phyloP scores from a whole-genome alignment of 75 land plant genomes.

The Sequoiadendron giganteum region DNA sequence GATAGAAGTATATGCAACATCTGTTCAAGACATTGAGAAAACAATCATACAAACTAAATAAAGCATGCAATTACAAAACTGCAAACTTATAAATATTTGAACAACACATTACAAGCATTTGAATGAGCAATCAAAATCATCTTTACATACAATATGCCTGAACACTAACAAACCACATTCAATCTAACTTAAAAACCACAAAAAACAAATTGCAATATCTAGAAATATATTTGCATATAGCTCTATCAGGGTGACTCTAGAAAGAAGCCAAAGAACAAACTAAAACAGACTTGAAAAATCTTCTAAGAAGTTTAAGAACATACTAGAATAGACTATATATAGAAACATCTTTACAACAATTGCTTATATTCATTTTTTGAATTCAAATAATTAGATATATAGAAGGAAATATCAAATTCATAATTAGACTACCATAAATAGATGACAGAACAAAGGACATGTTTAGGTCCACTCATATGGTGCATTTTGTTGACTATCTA shows the following conservation, averaged over 20 bases:
- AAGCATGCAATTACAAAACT: neutral
- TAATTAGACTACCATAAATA: neutral
- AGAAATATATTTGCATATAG: neutral
- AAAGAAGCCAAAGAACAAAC: neutral
- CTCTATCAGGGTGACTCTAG: neutral
- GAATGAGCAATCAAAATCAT: neutral
- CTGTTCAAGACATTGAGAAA: neutral
- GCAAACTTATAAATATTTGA: neutral
- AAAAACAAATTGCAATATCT: neutral
- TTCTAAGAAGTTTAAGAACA: neutral
- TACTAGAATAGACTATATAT: neutral
- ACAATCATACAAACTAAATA: neutral
- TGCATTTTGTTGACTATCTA: neutral
- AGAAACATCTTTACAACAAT: neutral
- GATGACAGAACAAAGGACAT: neutral
- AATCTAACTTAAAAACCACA: neutral
- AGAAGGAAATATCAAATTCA: neutral
- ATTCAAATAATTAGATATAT: no score
- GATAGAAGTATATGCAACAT: neutral
- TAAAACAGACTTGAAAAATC: neutral
- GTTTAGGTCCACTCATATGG: neutral
- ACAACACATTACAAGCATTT: neutral
- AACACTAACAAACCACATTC: neutral
- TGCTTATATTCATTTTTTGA: neutral
- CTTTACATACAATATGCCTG: neutral